Evolutionary conservation across 2,329 filamentous ascomycete genomes (phyloP), one percentile per base, ranked within the genome.

Genomic region (Diaporthe humulicola): DNA sequence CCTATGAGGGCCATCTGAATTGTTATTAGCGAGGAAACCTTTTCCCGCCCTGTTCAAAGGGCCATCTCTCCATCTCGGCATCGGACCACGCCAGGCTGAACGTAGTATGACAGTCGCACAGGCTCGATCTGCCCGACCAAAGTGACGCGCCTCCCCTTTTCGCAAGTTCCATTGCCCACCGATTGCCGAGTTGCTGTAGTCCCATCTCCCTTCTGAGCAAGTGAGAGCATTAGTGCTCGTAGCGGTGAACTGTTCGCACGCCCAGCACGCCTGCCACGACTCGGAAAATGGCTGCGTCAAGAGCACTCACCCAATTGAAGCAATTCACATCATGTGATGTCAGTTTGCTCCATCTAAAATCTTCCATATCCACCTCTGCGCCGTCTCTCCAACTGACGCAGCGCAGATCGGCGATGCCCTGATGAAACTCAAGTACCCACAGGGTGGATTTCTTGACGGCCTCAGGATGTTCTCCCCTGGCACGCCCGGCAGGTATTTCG

Each of bases 401-500:
- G 15, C 15, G 15, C 42, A 69, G 64, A 69, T 69, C 28, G 64
- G 40, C 5, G 64, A 69, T 52, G 73, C 74, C 52, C 75, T 76
- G 12, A 70, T 76, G 50, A 76, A 75, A 33, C 66, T 76, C 22
- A 76, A 74, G 30, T 67, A 76, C 38, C 75, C 75, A 1, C 45
- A 67, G 25, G 75, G 75, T 22, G 75, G 75, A 2, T 76, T 75
- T 30, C 66, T 76, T 1, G 74, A 75, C n/a, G 75, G 74, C 30
- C 69, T 76, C 52, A 58, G n/a, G 40, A 66, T 76, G 70, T 74
- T 48, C 38, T 73, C 75, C 3, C 75, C 73, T 3, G 70, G 70
- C 40, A 36, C 48, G 4, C 42, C 42, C 2, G 64, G 36, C 22
- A 61, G 19, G 30, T 48, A 54, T 14, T 52, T 57, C 10, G 77